Evolutionary conservation across 305 asterid genomes (phyloP).

Genomic region (Solanum aculeatissimum): DNA sequence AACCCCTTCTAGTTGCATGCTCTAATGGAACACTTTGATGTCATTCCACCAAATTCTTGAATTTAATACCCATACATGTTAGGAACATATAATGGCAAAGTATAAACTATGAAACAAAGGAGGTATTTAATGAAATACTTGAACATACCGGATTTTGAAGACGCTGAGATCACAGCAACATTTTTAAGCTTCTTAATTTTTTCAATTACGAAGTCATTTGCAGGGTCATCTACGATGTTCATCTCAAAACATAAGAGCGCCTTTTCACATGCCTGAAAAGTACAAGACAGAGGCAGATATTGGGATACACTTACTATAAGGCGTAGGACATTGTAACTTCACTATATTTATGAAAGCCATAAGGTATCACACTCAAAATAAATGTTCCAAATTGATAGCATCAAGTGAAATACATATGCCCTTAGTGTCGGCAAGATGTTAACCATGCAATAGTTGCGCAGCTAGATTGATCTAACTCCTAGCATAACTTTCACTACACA

Average conservation of each 20-base stretch:
- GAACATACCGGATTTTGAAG: conserved; percentile 58
- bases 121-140: background rate
- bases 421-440: background rate
- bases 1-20: background rate
- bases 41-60: background rate
- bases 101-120: background rate
- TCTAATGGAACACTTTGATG: background rate
- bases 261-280: conserved; percentile 64
- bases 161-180: conserved; percentile 32
- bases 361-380: background rate
- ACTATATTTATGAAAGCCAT: background rate
- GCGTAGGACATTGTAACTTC: background rate
- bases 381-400: background rate
- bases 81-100: background rate
- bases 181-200: conserved; percentile 50
- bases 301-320: background rate
- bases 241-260: conserved; percentile 29
- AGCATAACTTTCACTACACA: background rate
- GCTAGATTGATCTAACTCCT: background rate
- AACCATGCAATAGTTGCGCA: background rate
- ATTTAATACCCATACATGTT: background rate
- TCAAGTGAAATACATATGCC: background rate
- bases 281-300: conserved; percentile 2
- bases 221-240: conserved; percentile 7
- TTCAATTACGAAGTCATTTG: conserved; percentile 15